Evolutionary conservation across 495 filamentous ascomycete genomes (phyloP).

Genomic region (Bacidia gigantensis): DNA sequence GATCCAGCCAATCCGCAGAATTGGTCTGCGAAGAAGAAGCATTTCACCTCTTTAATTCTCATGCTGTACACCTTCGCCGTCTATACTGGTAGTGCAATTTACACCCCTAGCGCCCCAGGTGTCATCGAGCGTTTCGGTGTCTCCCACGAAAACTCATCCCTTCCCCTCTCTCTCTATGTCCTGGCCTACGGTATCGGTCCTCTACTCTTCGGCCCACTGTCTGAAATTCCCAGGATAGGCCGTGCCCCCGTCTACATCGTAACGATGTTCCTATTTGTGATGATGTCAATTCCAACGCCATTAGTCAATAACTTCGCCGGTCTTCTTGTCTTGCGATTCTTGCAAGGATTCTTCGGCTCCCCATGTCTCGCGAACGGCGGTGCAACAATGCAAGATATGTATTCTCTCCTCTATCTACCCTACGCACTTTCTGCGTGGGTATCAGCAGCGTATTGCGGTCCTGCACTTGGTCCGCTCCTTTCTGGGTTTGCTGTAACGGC

Average conservation of each 20-base stretch:
- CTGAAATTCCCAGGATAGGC: constrained; percentile 37
- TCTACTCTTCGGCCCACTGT: constrained; percentile 37
- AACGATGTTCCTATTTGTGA: constrained; percentile 36
- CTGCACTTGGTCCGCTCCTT: constrained; percentile 47
- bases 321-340: constrained; percentile 40
- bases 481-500: constrained; percentile 48
- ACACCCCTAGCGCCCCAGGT: constrained; percentile 23
- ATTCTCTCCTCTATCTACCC: constrained; percentile 37
- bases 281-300: constrained; percentile 35
- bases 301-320: constrained; percentile 37
- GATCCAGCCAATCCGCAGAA: constrained; percentile 43
- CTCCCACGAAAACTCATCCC: constrained; percentile 29
- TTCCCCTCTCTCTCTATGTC: constrained; percentile 40
- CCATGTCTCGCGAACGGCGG: constrained; percentile 40
- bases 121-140: constrained; percentile 34
- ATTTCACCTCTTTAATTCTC: constrained; percentile 31
- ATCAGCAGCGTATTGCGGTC: constrained; percentile 28
- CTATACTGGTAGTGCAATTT: constrained; percentile 36
- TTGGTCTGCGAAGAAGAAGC: constrained; percentile 30
- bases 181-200: constrained; percentile 31
- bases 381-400: constrained; percentile 41
- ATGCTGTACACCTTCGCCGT: constrained; percentile 34
- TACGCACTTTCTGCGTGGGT: constrained; percentile 43
- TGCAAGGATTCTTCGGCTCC: constrained; percentile 39
- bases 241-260: constrained; percentile 35